These are phyloP conservation scores for Kurtzmaniella natalensis DNA, from an alignment of 1,139 yeast species.

Conservation along the genomic window DNA sequence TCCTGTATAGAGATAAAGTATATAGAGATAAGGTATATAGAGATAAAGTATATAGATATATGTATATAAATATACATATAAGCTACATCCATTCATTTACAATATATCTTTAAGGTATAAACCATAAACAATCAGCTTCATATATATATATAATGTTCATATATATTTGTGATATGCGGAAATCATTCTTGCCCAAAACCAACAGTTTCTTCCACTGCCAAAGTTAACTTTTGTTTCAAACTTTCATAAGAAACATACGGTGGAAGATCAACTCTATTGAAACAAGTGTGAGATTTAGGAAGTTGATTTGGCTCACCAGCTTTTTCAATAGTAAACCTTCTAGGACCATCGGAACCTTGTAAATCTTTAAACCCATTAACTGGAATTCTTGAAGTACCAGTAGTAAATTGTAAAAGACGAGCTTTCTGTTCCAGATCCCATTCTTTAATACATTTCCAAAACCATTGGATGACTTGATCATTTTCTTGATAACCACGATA, in stretches of 20 bases:
- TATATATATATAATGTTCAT: too few species aligned
- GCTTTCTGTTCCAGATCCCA: constrained; percentile 98
- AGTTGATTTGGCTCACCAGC: constrained; percentile 92
- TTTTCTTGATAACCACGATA: constrained; percentile 96
- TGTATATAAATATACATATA: too few species aligned
- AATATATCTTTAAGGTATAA: too few species aligned
- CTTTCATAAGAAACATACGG: constrained; percentile 73
- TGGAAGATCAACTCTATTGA: constrained; percentile 89
- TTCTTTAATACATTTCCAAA: constrained; percentile 89
- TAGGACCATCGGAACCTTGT: constrained; percentile 98
- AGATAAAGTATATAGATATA: too few species aligned
- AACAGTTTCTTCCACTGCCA: constrained; percentile 91
- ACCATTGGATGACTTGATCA: constrained; percentile 97
- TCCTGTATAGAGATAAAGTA: too few species aligned
- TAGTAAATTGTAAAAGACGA: constrained; percentile 89
- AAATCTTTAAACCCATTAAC: constrained; percentile 97
- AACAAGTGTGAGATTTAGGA: constrained; percentile 95
- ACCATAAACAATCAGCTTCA: too few species aligned
- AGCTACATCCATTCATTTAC: too few species aligned
- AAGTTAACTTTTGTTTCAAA: constrained; percentile 72
- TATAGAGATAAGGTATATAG: too few species aligned
- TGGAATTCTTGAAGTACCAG: constrained; percentile 98
- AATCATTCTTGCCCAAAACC: constrained; percentile 98
- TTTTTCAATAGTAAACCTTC: constrained; percentile 96
- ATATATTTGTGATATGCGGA: too few species aligned